These are phyloP conservation scores for Eucalyptus marginata DNA, from an alignment of 345 rosid genomes.

Conservation along the genomic window DNA sequence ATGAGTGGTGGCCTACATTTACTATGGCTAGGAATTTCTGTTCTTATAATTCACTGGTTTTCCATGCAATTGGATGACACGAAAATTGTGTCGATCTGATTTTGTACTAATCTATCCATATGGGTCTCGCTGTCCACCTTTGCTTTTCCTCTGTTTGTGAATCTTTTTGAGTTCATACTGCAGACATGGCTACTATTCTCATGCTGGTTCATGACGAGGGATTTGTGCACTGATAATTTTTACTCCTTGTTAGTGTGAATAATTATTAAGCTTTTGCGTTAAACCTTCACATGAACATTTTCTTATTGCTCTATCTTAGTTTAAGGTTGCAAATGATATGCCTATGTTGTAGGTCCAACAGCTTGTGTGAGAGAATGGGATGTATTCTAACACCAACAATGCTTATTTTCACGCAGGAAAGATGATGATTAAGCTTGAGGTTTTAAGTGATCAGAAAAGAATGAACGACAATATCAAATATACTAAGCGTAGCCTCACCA, in stretches of 20 bases:
- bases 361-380: not conserved
- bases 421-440: slow-evolving; percentile 55
- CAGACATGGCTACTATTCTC: not conserved
- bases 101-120: not conserved
- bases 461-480: slow-evolving; percentile 13
- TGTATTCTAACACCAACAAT: not conserved
- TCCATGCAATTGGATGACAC: not conserved
- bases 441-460: slow-evolving; percentile 27
- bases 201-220: not conserved
- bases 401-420: slow-evolving; percentile 19
- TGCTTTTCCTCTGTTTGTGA: not conserved
- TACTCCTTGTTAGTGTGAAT: not conserved
- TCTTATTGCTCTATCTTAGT: not conserved
- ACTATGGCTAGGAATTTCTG: not conserved
- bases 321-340: not conserved
- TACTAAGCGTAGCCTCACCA: slow-evolving; percentile 21
- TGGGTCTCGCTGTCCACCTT: not conserved
- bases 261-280: not conserved
- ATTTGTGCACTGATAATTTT: not conserved
- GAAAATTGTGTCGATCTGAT: not conserved
- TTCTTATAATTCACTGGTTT: not conserved
- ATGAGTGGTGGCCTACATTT: not conserved
- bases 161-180: not conserved
- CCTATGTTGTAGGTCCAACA: not conserved
- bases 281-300: not conserved